phyloP scores from a whole-genome alignment of 2,329 filamentous ascomycete species.

The Fusarium neocosmosporiellum region DNA sequence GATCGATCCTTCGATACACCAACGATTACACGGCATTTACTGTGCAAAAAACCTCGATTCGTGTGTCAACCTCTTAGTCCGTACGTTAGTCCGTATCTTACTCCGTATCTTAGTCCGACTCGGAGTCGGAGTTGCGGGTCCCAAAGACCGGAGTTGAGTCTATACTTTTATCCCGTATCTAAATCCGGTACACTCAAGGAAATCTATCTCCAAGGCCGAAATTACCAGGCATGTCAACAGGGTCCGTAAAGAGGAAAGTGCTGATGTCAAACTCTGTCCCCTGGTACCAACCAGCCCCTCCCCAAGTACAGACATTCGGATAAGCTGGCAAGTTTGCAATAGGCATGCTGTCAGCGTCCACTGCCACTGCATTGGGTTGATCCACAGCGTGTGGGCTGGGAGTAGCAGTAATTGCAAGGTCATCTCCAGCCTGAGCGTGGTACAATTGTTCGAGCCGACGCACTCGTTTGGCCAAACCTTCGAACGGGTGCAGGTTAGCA shows the following conservation, averaged over 20 bases:
- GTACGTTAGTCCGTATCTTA: conserved; percentile 1
- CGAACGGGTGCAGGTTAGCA: conserved; percentile 30
- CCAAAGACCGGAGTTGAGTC: not conserved
- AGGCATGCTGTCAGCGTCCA: not conserved
- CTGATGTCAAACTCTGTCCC: conserved; percentile 18
- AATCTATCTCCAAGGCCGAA: not conserved
- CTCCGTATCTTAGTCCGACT: not conserved
- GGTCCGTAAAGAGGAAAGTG: conserved; percentile 33
- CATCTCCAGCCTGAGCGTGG: not conserved
- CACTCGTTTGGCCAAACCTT: conserved; percentile 31
- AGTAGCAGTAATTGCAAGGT: not conserved
- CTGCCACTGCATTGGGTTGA: not conserved
- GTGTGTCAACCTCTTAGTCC: not conserved
- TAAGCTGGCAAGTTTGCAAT: not conserved
- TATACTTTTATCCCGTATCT: not conserved
- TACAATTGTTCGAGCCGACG: conserved; percentile 36
- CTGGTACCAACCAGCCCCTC: conserved; percentile 7
- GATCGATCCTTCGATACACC: not conserved
- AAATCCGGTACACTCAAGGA: not conserved
- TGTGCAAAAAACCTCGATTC: not conserved
- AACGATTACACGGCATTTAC: not conserved
- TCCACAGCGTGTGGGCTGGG: not conserved
- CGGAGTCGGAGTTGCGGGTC: not conserved
- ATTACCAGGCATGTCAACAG: conserved; percentile 15
- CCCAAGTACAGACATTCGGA: conserved; percentile 2